These are phyloP conservation scores for Aurifilum marmelostoma DNA, from an alignment of 2,329 filamentous ascomycete genomes.

Conservation along the genomic window DNA sequence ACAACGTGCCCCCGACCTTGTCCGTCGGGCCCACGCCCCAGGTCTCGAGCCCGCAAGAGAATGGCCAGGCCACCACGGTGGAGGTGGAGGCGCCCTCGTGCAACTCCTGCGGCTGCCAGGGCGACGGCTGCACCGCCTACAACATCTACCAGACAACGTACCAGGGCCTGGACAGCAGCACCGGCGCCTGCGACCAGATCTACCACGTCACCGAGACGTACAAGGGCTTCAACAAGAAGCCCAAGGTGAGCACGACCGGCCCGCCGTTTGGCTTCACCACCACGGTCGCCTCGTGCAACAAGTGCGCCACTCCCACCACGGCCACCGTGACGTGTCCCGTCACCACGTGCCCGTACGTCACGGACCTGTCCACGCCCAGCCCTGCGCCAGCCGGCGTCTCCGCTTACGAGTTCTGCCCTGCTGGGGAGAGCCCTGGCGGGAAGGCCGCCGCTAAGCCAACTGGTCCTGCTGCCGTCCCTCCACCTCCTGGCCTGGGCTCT, in stretches of 20 bases:
- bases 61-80: conserved; percentile 10
- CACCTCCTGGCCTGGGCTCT: not conserved
- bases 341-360: conserved; percentile 18
- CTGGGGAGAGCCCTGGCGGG: not conserved
- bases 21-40: conserved; percentile 6
- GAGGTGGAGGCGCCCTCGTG: conserved; percentile 15
- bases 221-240: conserved; percentile 3
- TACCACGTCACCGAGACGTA: conserved; percentile 15
- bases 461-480: not conserved
- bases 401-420: not conserved
- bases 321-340: conserved; percentile 9
- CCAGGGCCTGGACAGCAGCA: not conserved
- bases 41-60: conserved; percentile 1
- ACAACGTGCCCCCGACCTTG: not conserved
- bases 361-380: conserved; percentile 11
- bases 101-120: conserved; percentile 19
- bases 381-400: conserved; percentile 10
- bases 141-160: conserved; percentile 15
- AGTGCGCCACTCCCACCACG: not conserved
- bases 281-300: not conserved
- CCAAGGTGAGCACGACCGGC: not conserved
- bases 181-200: conserved; percentile 8
- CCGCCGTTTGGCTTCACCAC: conserved; percentile 16
- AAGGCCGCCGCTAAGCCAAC: not conserved
- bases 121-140: conserved; percentile 11